Evolutionary conservation across 225 moss, liverwort and hornwort genomes (phyloP), one percentile per base, ranked within the genome.

Genomic region (Neckera pumila): DNA sequence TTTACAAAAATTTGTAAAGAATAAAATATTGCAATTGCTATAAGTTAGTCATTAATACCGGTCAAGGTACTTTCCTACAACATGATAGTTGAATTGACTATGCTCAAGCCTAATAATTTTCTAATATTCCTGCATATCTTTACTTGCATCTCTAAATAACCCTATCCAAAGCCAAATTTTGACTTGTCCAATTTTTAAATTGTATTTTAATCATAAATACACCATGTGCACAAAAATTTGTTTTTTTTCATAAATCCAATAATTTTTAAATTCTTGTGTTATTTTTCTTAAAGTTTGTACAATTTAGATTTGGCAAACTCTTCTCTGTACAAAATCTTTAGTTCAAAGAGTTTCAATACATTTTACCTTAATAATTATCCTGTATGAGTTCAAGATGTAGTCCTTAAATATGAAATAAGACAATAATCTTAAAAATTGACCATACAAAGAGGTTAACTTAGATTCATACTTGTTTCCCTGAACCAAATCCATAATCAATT

Each of bases 371-470:
- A 34, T 34, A 34, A 10, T 6, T 5, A 22, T 12, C n/a, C n/a
- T 67, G 21, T 22, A 20, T 5, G 9, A 25, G 1, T 14, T 71
- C 2, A 71, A 71, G 15, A 42, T 0, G 0, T 26, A 3, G 15
- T 42, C 42, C 0, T 70, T 8, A 70, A n/a, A 14, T 38, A 70
- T 40, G 25, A 8, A 40, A 40, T 2, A 40, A 70, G 3, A 8
- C 4, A 42, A 42, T 42, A 26, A 71, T 23, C 42, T 71, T 26
- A 8, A 26, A 36, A 71, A 26, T 71, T 42, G 26, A 71, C 70
- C 15, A 70, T 40, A 40, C 8, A 8, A 67, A 40, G 7, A 26
- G 25, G 26, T 25, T 14, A 40, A 40, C 2, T 40, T 70, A 26
- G 9, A 25, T 70, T 43, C 28, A 43, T 43, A 72, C 17, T 43